A percentile compares a stretch with the other conserved stretches of the same genome.
Conservation (phyloP, 2,329 filamentous ascomycete genomes). For the Talaromyces funiculosus region DNA sequence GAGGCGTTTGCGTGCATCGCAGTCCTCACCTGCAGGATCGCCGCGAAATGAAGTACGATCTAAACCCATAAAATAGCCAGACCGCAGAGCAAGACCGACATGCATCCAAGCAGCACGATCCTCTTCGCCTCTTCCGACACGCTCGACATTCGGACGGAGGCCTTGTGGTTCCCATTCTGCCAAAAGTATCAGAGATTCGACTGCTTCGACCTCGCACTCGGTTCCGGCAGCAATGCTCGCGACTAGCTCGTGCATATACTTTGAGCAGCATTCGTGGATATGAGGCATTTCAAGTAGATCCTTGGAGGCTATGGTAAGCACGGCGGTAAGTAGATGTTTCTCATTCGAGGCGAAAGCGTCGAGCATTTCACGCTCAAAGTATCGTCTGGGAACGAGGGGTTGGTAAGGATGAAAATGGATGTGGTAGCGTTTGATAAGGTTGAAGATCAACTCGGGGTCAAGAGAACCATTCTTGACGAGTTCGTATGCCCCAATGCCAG, state of each 20-base stretch:
- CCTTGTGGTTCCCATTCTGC: conserved; percentile 70
- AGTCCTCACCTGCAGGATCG: conserved; percentile 53
- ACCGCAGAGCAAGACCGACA: conserved; percentile 62
- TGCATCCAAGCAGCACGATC: conserved; percentile 74
- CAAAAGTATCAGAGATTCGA: conserved; percentile 63
- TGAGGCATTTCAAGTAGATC: conserved; percentile 60
- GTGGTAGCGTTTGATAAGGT: conserved; percentile 55
- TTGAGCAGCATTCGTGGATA: conserved; percentile 60
- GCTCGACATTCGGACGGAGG: conserved; percentile 53
- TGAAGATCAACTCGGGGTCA: conserved; percentile 47
- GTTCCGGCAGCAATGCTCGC: conserved; percentile 62
- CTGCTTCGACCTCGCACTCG: conserved; percentile 63
- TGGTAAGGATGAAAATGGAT: conserved; percentile 65
- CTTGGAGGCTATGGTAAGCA: conserved; percentile 66
- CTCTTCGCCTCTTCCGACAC: conserved; percentile 65
- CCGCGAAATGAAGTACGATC: conserved; percentile 63
- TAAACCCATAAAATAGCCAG: conserved; percentile 64
- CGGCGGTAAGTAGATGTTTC: conserved; percentile 62
- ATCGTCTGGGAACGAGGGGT: conserved; percentile 58
- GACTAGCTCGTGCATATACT: conserved; percentile 64
- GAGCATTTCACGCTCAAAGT: conserved; percentile 51
- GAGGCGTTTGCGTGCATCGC: conserved; percentile 58
- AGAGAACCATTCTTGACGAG: conserved; percentile 41
- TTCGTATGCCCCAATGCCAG: conserved; percentile 38
- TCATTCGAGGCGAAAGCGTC: conserved; percentile 55